These are phyloP conservation scores for Besnoitia besnoiti DNA, from an alignment of 169 alveolate species.

Conservation along the genomic window DNA sequence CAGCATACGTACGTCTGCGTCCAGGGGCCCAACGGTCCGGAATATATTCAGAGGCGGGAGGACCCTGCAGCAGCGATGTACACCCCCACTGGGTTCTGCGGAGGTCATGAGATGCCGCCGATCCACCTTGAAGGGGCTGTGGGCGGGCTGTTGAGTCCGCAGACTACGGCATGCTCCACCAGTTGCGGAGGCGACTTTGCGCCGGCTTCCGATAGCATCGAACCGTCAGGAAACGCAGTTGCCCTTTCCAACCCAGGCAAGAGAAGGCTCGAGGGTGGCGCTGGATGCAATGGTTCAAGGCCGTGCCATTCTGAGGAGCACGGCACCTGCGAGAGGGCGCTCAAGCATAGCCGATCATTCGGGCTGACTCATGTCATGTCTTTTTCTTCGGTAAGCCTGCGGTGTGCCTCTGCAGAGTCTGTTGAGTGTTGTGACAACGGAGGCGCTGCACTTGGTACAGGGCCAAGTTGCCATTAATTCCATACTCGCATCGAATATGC, in stretches of 20 bases:
- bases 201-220: background rate
- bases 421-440: too few relatives aligned
- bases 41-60: slow-evolving; percentile 22
- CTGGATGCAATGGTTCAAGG: background rate
- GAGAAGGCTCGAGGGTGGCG: background rate
- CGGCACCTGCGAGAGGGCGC: slow-evolving; percentile 26
- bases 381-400: slow-evolving; percentile 22
- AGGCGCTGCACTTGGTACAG: too few relatives aligned
- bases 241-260: background rate
- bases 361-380: slow-evolving; percentile 27
- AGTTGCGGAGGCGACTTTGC: background rate
- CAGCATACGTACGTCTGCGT: slow-evolving; percentile 35
- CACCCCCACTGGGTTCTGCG: background rate
- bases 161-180: slow-evolving; percentile 4
- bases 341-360: slow-evolving; percentile 37
- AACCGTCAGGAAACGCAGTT: background rate
- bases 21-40: slow-evolving; percentile 34
- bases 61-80: background rate
- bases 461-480: too few relatives aligned
- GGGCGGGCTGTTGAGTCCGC: background rate
- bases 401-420: too few relatives aligned
- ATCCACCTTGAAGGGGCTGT: background rate
- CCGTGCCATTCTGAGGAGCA: slow-evolving; percentile 2
- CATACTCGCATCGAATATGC: too few relatives aligned
- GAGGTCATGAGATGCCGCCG: slow-evolving; percentile 4